A percentile compares a stretch with the other conserved stretches of the same genome.
Conservation (phyloP, 164 flowering plant species). For the Nelumbo lutea region DNA sequence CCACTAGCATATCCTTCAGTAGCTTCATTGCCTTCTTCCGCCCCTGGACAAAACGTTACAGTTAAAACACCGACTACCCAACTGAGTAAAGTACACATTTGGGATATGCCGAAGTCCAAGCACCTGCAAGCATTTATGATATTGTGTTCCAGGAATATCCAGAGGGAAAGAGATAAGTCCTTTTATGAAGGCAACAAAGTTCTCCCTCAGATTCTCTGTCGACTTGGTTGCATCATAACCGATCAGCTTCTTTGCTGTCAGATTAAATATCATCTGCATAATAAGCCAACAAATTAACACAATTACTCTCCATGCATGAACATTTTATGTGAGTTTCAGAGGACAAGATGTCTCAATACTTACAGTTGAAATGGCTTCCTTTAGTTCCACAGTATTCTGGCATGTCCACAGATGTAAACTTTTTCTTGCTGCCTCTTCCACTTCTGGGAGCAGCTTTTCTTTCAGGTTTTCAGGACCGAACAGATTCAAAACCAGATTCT, state of each 20-base stretch:
- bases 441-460: constrained; percentile 28
- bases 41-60: not conserved
- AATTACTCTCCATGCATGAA: not conserved
- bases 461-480: constrained; percentile 36
- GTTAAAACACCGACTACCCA: no score
- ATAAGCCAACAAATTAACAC: not conserved
- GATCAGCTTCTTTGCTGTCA: constrained; percentile 34
- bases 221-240: constrained; percentile 30
- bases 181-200: constrained; percentile 29
- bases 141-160: constrained; percentile 42
- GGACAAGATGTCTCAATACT: not conserved
- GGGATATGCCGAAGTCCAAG: not conserved
- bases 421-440: constrained; percentile 18
- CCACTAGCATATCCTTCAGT: not conserved
- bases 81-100: not conserved
- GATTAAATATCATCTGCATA: constrained; percentile 38
- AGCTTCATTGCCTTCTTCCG: not conserved
- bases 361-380: constrained; percentile 36
- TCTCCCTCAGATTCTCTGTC: constrained; percentile 25
- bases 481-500: constrained; percentile 31
- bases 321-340: not conserved
- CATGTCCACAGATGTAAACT: constrained; percentile 21
- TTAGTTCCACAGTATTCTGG: constrained; percentile 23
- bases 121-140: constrained; percentile 36
- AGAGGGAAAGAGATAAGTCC: constrained; percentile 42